Conservation (phyloP, 73 alveolate genomes). For the Durusdinium trenchii region DNA sequence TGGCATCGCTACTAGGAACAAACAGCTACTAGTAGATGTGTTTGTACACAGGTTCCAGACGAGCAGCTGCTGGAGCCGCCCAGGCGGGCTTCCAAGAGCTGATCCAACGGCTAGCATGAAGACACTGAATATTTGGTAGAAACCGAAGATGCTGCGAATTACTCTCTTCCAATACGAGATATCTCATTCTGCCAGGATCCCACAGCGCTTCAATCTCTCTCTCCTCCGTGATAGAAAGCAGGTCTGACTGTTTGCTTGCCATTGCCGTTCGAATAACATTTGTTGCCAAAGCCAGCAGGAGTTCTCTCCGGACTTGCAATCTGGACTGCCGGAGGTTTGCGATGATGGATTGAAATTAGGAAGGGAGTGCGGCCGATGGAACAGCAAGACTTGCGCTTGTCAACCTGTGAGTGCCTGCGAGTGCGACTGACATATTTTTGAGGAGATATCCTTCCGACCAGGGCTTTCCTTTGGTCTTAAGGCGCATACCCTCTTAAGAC, state of each 20-base stretch:
- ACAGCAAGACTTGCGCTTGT: too few relatives aligned
- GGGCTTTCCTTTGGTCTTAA: too few relatives aligned
- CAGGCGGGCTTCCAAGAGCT: background rate
- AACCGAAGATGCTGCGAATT: background rate
- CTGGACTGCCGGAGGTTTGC: too few relatives aligned
- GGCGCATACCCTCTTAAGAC: too few relatives aligned
- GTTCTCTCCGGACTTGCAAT: too few relatives aligned
- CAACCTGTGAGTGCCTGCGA: too few relatives aligned
- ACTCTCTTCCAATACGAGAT: background rate
- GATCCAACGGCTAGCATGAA: background rate
- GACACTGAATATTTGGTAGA: background rate
- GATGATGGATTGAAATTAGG: too few relatives aligned
- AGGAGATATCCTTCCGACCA: too few relatives aligned
- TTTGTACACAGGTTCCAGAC: constrained; percentile 22
- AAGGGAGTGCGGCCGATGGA: too few relatives aligned
- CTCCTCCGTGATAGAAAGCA: constrained; percentile 14
- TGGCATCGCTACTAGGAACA: background rate
- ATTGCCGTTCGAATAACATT: too few relatives aligned
- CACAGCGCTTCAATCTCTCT: constrained; percentile 53
- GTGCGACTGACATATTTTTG: too few relatives aligned
- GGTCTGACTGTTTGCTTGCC: background rate
- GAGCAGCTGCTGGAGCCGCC: constrained; percentile 81
- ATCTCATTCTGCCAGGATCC: background rate
- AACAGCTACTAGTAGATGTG: background rate
- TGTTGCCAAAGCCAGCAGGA: too few relatives aligned